Percentiles rank a stretch among this genome's conserved stretches.
Evolutionary conservation across 306 rosid genomes (phyloP).

Genomic region (Vigna mungo): DNA sequence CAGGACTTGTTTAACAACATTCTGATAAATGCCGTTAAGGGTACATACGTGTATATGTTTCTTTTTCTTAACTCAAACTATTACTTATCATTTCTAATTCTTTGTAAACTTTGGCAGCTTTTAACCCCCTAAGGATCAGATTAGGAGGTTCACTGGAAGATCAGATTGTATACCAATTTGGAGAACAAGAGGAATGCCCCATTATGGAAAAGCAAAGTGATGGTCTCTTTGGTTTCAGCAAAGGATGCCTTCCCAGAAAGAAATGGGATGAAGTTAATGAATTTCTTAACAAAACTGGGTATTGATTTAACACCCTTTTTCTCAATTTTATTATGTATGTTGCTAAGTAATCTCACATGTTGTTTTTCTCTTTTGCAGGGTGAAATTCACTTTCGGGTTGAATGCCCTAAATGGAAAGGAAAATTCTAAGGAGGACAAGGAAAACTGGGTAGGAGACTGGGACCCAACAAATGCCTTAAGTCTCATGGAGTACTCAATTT

Average conservation of each 20-base stretch:
- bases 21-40: constrained; percentile 61
- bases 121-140: constrained; percentile 64
- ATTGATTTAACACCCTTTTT: neutral
- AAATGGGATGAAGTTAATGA: constrained; percentile 64
- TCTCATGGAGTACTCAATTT: constrained; percentile 58
- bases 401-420: constrained; percentile 65
- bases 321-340: neutral
- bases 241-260: constrained; percentile 53
- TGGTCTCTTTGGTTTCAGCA: constrained; percentile 63
- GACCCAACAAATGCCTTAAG: constrained; percentile 55
- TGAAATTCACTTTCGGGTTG: constrained; percentile 62
- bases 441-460: constrained; percentile 61
- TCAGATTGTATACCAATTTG: constrained; percentile 60
- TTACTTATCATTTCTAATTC: constrained; percentile 1
- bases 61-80: neutral
- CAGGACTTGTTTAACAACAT: constrained; percentile 64
- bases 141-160: constrained; percentile 79
- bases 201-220: constrained; percentile 14
- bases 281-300: constrained; percentile 52
- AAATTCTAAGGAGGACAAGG: constrained; percentile 35
- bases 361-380: constrained; percentile 39
- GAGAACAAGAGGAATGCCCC: constrained; percentile 42
- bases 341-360: neutral
- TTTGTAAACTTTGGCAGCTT: constrained; percentile 44
- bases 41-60: constrained; percentile 44